phyloP scores from a whole-genome alignment of 164 flowering plant species.

The Amborella trichopoda region DNA sequence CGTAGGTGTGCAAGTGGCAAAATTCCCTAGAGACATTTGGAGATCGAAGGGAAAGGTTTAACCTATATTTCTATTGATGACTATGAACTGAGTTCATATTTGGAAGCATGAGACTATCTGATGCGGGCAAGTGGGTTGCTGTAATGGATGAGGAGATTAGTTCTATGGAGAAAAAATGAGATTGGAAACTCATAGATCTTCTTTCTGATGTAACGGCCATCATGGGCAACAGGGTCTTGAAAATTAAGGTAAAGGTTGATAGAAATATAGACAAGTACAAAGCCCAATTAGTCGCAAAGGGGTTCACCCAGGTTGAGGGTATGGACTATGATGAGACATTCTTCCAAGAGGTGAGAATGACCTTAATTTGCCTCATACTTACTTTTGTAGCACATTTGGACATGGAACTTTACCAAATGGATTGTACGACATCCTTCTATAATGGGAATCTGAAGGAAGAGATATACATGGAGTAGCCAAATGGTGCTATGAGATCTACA shows the following conservation, averaged over 20 bases:
- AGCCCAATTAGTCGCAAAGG: background rate
- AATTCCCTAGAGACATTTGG: background rate
- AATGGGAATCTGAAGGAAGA: background rate
- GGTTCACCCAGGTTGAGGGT: background rate
- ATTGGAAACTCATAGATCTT: background rate
- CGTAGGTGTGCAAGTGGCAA: too few relatives aligned
- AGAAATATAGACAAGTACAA: background rate
- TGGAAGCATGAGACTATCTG: background rate
- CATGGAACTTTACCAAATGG: background rate
- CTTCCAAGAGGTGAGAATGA: background rate
- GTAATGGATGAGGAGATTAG: background rate
- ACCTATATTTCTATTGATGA: background rate
- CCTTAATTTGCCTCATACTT: background rate
- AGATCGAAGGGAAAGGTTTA: background rate
- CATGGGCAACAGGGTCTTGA: background rate
- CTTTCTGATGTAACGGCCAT: background rate
- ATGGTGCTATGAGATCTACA: background rate
- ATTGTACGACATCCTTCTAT: background rate
- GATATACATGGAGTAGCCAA: background rate
- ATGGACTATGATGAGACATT: too few relatives aligned
- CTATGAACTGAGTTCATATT: background rate
- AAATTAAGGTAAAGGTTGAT: background rate
- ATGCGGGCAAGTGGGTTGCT: background rate
- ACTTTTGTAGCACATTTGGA: background rate
- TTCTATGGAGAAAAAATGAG: background rate